A percentile compares a stretch with the other conserved stretches of the same genome.
Conservation (phyloP, 305 asterid species). For the Fraxinus velutina region DNA sequence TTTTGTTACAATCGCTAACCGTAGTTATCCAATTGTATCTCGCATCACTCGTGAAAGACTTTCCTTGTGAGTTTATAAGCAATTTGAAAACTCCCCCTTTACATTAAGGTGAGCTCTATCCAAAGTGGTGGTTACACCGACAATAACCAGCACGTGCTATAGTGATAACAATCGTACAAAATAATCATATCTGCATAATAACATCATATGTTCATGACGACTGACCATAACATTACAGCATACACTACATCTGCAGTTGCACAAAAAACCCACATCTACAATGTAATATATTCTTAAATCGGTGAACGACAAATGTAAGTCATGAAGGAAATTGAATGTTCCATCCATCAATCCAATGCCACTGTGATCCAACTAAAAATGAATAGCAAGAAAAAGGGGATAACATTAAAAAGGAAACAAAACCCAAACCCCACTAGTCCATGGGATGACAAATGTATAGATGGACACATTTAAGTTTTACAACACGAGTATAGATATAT, state of each 20-base stretch:
- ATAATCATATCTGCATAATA: background rate
- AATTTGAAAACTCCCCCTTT: no score
- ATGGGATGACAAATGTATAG: slow-evolving; percentile 9
- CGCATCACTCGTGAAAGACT: background rate
- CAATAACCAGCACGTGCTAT: no score
- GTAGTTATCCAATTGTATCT: background rate
- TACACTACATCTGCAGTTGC: background rate
- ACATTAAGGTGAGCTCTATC: no score
- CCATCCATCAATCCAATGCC: slow-evolving; percentile 27
- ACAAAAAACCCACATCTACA: background rate
- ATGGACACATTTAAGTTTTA: slow-evolving; percentile 20
- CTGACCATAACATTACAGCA: background rate
- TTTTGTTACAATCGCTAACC: background rate
- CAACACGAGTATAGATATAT: slow-evolving; percentile 8
- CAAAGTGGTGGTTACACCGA: no score
- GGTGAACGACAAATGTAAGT: slow-evolving; percentile 9
- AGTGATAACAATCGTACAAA: no score
- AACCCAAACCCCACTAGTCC: slow-evolving; percentile 21
- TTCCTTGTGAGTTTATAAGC: no score
- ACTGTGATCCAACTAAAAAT: slow-evolving; percentile 28
- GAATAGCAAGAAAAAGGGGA: slow-evolving; percentile 20
- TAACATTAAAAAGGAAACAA: slow-evolving; percentile 22
- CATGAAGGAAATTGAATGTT: slow-evolving; percentile 24
- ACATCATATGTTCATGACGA: background rate
- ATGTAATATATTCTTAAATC: background rate